These are phyloP conservation scores for Starmerella sirachaensis DNA, from an alignment of 805 yeast species.

Conservation along the genomic window DNA sequence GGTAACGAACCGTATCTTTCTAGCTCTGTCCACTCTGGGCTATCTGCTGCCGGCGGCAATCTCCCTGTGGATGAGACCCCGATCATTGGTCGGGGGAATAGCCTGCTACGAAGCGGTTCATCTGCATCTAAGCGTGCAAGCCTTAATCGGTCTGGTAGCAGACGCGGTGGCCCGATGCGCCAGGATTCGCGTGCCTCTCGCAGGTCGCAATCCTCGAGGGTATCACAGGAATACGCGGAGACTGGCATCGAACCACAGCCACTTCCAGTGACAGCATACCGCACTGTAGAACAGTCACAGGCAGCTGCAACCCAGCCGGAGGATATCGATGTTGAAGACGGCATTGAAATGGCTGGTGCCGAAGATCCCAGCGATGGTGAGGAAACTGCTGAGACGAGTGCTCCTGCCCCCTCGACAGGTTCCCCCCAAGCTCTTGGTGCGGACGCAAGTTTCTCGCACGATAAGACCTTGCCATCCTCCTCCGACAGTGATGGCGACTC, in stretches of 20 bases:
- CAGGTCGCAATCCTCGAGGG: background rate
- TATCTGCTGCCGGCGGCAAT: slow-evolving; percentile 1
- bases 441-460: too few relatives aligned
- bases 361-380: too few relatives aligned
- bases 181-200: slow-evolving; percentile 4
- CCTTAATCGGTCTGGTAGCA: background rate
- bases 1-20: slow-evolving; percentile 47
- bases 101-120: slow-evolving; percentile 1
- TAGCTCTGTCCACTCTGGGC: slow-evolving; percentile 3
- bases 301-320: slow-evolving; percentile 16
- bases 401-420: too few relatives aligned
- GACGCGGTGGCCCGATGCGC: background rate
- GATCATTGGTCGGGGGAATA: slow-evolving; percentile 1
- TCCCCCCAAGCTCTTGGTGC: too few relatives aligned
- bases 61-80: slow-evolving; percentile 6
- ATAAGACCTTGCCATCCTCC: too few relatives aligned
- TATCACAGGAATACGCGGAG: background rate
- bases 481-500: slow-evolving; percentile 11
- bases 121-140: background rate
- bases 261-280: background rate
- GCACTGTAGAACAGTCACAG: slow-evolving; percentile 11
- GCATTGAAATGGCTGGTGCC: too few relatives aligned
- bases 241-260: background rate
- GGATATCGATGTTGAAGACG: slow-evolving; percentile 5
- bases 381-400: too few relatives aligned